These are phyloP conservation scores for Chaetoceros muelleri DNA, from an alignment of 108 stramenopile species.

Conservation along the genomic window DNA sequence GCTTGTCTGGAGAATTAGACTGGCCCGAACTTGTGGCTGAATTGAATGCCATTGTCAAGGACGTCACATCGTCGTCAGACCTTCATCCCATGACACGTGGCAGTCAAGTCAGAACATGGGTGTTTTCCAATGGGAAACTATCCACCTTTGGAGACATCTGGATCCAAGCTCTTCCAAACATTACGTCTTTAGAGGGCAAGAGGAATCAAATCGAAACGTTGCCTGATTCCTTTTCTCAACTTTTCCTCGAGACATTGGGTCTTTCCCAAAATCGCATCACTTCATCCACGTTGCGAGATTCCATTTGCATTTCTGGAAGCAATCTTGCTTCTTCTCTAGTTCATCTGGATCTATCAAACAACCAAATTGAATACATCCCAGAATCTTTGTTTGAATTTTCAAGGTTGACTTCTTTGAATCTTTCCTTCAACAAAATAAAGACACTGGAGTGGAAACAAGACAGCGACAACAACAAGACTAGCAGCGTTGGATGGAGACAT, in stretches of 20 bases:
- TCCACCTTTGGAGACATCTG: neutral
- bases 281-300: neutral
- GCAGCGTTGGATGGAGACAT: neutral
- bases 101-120: neutral
- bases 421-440: conserved; percentile 9
- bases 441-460: neutral
- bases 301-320: neutral
- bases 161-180: neutral
- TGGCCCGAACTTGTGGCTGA: neutral
- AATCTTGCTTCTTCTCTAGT: neutral
- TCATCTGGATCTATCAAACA: neutral
- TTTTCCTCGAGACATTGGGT: neutral
- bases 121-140: neutral
- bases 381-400: conserved; percentile 6
- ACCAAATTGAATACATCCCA: neutral
- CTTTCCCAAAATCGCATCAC: neutral
- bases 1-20: neutral
- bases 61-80: neutral
- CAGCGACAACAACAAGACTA: neutral
- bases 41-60: neutral
- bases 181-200: neutral
- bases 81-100: no score
- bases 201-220: neutral
- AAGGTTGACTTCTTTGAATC: conserved; percentile 7
- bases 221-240: neutral